Conservation (phyloP, 768 basidiomycete genomes). For the Rhizopogon salebrosus region DNA sequence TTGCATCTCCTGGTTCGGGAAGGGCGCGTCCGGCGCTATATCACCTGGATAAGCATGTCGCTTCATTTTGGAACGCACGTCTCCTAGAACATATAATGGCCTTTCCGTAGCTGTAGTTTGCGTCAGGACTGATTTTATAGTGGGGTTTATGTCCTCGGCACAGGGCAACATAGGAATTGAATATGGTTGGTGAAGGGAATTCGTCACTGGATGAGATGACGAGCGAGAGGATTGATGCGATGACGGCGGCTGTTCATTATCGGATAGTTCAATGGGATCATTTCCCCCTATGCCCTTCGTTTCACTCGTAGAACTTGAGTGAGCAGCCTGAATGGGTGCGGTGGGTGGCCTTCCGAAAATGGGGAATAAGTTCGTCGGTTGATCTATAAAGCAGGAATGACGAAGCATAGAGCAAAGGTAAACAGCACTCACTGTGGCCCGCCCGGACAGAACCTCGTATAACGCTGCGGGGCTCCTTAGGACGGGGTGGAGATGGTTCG, state of each 20-base stretch:
- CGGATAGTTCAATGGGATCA: slow-evolving; percentile 4
- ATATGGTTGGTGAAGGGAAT: not conserved
- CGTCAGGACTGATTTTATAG: not conserved
- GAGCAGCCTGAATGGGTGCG: not conserved
- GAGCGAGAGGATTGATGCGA: slow-evolving; percentile 5
- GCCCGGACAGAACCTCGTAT: not conserved
- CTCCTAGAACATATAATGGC: not conserved
- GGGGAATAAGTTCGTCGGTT: slow-evolving; percentile 14
- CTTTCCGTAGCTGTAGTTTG: not conserved
- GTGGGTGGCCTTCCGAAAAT: slow-evolving; percentile 17
- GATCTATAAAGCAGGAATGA: slow-evolving; percentile 7
- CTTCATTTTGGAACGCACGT: not conserved
- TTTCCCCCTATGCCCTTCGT: not conserved
- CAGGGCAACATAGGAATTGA: not conserved
- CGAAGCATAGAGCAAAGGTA: not conserved
- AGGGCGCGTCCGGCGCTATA: slow-evolving; percentile 29
- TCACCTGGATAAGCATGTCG: not conserved
- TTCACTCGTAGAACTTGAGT: not conserved
- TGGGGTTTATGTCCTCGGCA: not conserved
- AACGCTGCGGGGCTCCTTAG: not conserved
- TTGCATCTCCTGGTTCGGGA: slow-evolving; percentile 46
- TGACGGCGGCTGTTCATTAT: slow-evolving; percentile 10
- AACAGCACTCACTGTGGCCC: not conserved
- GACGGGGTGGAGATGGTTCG: not conserved
- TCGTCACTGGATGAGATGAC: not conserved